Evolutionary conservation across 1,284 basidiomycete genomes (phyloP), one percentile per base, ranked within the genome.

Genomic region (Apiotrichum porosum): DNA sequence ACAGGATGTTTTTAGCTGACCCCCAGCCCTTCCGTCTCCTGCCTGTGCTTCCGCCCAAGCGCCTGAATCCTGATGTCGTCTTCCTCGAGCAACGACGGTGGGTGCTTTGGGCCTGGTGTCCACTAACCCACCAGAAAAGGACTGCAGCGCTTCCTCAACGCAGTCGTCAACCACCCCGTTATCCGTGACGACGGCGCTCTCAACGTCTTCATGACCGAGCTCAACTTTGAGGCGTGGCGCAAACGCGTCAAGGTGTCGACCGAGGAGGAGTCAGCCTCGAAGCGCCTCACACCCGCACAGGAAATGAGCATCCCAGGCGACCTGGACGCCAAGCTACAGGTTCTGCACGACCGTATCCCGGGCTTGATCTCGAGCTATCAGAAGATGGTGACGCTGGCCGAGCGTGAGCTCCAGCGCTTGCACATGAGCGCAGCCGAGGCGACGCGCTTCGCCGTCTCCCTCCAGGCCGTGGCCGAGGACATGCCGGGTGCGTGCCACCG

Each of bases 271-370:
- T 88, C 87, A 0, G 73, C 77, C 0, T 84, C 83, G 52, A 89
- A 89, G 62, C 81, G 83, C 14, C 79, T 95, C 4, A 88, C 90
- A 52, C 78, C 81, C 21, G 77, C 85, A 9, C 87, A 94, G 68
- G 89, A 94, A 71, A 91, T 92, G 86, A 78, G 82, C 6, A 90
- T 95, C 51, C 92, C 92, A 3, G 83, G 85, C 51, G 90, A 95
- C 70, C 77, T 95, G 8, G 89, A 93, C 54, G 85, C 90, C 39
- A 92, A 91, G 68, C 80, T 95, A 39, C 77, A 78, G 83, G 26
- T 28, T 6, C 26, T 28, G 26, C 26, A 28, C 26, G 26, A 28
- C 26, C 26, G 26, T 6, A 28, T 95, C 19, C 80, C 77, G 35
- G 76, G 80, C 5, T 74, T 94, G 37, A 85, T 95, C 47, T 88